Percentiles rank a stretch among this genome's conserved stretches.
Conservation (phyloP, 2,329 filamentous ascomycete genomes). For the Pezicula radicicola region DNA sequence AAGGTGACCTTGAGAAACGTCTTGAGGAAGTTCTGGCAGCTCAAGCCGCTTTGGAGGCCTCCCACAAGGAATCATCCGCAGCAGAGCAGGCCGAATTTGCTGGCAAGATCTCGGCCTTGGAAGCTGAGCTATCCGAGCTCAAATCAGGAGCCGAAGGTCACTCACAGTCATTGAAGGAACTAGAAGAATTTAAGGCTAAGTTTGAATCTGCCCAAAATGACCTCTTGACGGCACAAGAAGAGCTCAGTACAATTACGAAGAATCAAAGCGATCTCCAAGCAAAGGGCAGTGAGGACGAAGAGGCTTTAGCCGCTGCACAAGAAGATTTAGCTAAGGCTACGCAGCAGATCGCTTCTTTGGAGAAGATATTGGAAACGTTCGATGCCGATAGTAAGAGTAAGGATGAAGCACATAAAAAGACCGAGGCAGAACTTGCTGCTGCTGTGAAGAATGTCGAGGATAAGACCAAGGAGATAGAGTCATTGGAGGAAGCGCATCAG, state of each 20-base stretch:
- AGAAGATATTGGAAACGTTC: conserved; percentile 45
- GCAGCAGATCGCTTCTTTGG: conserved; percentile 44
- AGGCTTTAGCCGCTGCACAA: conserved; percentile 39
- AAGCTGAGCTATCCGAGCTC: conserved; percentile 49
- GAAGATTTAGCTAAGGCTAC: conserved; percentile 30
- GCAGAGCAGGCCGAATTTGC: conserved; percentile 41
- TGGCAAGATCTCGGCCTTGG: conserved; percentile 45
- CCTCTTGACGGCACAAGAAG: conserved; percentile 35
- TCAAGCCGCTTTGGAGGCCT: conserved; percentile 41
- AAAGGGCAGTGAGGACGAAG: conserved; percentile 36
- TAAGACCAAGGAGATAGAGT: conserved; percentile 32
- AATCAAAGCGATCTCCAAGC: conserved; percentile 37
- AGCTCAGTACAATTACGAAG: conserved; percentile 15
- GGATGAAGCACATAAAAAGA: conserved; percentile 24
- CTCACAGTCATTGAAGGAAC: conserved; percentile 30
- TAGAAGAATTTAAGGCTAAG: conserved; percentile 47
- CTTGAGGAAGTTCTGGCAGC: conserved; percentile 50
- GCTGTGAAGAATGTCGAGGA: conserved; percentile 25
- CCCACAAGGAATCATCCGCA: conserved; percentile 42
- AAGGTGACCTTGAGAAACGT: conserved; percentile 50
- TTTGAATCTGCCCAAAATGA: conserved; percentile 38
- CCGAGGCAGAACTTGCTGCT: conserved; percentile 24
- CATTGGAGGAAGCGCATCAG: conserved; percentile 53
- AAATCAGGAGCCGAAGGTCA: conserved; percentile 41
- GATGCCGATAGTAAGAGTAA: conserved; percentile 36